Evolutionary conservation across 345 rosid genomes (phyloP).

Genomic region (Eucalyptus microcorys): DNA sequence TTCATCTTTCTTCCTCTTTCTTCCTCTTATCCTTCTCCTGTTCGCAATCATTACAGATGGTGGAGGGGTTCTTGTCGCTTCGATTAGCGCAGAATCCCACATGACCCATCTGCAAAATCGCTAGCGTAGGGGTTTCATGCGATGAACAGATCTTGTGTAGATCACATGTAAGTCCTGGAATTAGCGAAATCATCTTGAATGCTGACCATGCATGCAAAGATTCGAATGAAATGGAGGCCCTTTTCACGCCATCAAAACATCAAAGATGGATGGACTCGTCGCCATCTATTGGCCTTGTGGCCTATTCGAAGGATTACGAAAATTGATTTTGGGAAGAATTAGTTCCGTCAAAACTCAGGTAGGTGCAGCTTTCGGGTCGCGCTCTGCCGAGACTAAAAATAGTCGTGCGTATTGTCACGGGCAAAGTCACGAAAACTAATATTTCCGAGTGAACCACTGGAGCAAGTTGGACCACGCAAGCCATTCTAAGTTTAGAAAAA

Average conservation of each 20-base stretch:
- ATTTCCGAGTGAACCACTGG: background rate
- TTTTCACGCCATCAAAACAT: background rate
- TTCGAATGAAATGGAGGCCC: background rate
- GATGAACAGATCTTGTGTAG: background rate
- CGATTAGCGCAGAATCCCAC: background rate
- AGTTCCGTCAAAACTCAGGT: background rate
- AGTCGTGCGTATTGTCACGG: background rate
- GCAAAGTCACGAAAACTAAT: background rate
- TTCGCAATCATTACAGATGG: background rate
- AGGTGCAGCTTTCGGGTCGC: background rate
- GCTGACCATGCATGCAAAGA: background rate
- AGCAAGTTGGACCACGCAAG: background rate
- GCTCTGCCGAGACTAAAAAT: background rate
- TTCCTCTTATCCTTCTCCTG: background rate
- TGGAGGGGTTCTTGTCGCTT: background rate
- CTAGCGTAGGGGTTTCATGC: background rate
- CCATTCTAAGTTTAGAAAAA: background rate
- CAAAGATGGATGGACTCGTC: background rate
- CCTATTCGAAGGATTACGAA: background rate
- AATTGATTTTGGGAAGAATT: background rate
- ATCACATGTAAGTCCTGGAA: background rate
- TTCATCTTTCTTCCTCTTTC: background rate
- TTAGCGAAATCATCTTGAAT: background rate
- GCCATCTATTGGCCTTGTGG: background rate
- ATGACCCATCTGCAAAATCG: background rate